Conservation (phyloP, 1,284 basidiomycete genomes). For the Pterulicium gracile region DNA sequence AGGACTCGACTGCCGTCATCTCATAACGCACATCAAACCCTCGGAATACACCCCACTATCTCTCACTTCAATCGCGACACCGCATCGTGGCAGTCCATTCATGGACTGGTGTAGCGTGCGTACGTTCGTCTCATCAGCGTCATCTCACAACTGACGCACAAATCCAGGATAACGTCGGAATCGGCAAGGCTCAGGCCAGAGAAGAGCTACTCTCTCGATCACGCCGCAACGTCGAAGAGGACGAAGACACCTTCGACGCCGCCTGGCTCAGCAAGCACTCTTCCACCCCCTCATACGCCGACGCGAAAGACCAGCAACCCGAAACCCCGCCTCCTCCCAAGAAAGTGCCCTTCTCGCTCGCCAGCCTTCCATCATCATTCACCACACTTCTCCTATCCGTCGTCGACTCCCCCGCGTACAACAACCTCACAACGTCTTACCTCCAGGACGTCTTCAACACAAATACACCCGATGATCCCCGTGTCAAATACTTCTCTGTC, state of each 20-base stretch:
- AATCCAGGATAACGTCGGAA: conserved; percentile 70
- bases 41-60: conserved; percentile 79
- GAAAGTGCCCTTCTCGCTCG: conserved; percentile 28
- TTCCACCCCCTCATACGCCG: conserved; percentile 9
- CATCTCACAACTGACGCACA: conserved; percentile 4
- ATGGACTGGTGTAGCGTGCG: conserved; percentile 97
- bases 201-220: conserved; percentile 14
- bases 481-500: conserved; percentile 88
- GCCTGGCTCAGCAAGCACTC: neutral
- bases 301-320: conserved; percentile 15
- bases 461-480: conserved; percentile 72
- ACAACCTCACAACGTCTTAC: conserved; percentile 85
- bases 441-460: conserved; percentile 89
- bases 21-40: conserved; percentile 82
- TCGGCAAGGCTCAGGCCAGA: conserved; percentile 50
- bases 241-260: neutral
- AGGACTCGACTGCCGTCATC: conserved; percentile 86
- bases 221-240: neutral
- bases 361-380: conserved; percentile 68
- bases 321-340: conserved; percentile 12
- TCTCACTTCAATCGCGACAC: conserved; percentile 86
- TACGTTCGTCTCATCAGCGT: conserved; percentile 9
- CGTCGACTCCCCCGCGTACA: conserved; percentile 95
- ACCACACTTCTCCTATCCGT: conserved; percentile 85
- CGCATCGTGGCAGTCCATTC: conserved; percentile 93